Conservation (phyloP, 306 rosid genomes). For the Carpinus viminea region DNA sequence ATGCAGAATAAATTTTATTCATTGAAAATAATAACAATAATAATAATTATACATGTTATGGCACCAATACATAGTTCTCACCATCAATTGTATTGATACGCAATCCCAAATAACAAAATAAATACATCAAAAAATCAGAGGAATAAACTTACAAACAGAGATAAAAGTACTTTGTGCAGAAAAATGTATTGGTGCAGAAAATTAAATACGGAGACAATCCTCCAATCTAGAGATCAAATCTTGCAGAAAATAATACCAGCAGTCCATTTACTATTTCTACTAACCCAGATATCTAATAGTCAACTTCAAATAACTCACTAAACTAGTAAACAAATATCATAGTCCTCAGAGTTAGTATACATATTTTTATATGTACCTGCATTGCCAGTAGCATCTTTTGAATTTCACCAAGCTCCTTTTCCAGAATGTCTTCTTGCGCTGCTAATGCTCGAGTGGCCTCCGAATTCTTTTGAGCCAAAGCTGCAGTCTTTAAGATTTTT, state of each 20-base stretch:
- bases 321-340: neutral
- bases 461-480: conserved; percentile 76
- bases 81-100: neutral
- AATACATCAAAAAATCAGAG: neutral
- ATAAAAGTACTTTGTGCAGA: neutral
- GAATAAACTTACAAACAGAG: neutral
- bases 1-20: too few species aligned
- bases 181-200: neutral
- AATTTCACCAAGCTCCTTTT: conserved; percentile 88
- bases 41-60: neutral
- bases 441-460: conserved; percentile 84
- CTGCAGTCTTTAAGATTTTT: conserved; percentile 68
- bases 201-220: neutral
- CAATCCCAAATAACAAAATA: neutral
- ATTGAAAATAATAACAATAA: too few species aligned
- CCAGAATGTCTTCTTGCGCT: conserved; percentile 69
- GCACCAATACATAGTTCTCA: neutral
- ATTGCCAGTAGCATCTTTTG: conserved; percentile 87
- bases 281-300: neutral
- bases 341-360: conserved; percentile 17
- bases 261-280: neutral
- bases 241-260: neutral
- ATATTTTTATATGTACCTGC: conserved; percentile 59
- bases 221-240: neutral
- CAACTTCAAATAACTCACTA: neutral